Percentiles rank a stretch among this genome's conserved stretches.
These are phyloP conservation scores for Dysphania ambrosioides DNA, from an alignment of 148 eudicot species.

Conservation along the genomic window DNA sequence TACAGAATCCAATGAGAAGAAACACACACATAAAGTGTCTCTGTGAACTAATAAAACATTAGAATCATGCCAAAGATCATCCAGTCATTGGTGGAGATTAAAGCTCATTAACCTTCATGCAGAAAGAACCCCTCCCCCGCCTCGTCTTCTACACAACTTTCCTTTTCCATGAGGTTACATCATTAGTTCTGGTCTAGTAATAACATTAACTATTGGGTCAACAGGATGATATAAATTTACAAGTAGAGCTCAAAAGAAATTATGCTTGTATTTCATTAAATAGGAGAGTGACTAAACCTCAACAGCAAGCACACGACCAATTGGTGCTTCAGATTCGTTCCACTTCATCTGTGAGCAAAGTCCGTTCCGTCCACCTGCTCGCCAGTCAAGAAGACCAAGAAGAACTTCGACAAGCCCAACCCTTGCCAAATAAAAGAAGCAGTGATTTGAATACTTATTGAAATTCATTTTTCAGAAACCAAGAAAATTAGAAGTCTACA, in stretches of 20 bases:
- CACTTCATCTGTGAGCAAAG: slow-evolving; percentile 97
- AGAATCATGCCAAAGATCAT: no score
- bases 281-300: slow-evolving; percentile 74
- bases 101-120: no score
- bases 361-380: slow-evolving; percentile 94
- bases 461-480: background rate
- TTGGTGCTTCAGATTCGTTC: slow-evolving; percentile 99
- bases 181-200: background rate
- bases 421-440: slow-evolving; percentile 43
- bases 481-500: background rate
- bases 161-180: no score
- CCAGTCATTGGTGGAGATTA: no score
- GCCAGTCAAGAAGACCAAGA: slow-evolving; percentile 98
- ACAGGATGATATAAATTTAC: background rate
- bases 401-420: slow-evolving; percentile 97
- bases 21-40: no score
- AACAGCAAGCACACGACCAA: slow-evolving; percentile 93
- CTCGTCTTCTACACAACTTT: no score
- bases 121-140: no score
- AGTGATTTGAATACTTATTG: background rate
- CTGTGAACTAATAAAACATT: no score
- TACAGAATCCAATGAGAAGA: no score
- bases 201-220: background rate
- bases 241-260: background rate
- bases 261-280: slow-evolving; percentile 3